These are phyloP conservation scores for Daldinia sp. DNA, from an alignment of 2,329 filamentous ascomycete genomes.

Conservation along the genomic window DNA sequence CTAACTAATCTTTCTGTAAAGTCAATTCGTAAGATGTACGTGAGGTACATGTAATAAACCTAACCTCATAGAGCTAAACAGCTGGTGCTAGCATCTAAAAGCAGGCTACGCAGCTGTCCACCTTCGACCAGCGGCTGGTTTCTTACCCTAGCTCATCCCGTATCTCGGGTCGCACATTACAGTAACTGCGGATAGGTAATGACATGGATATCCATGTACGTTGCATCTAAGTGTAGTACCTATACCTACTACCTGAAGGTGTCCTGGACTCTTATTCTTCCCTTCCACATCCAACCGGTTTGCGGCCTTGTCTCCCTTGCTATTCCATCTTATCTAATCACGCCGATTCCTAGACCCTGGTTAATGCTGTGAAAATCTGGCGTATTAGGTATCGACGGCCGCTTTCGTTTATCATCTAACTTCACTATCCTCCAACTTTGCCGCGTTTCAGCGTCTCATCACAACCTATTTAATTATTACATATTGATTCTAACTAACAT, in stretches of 20 bases:
- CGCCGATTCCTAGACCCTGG: slow-evolving; percentile 18
- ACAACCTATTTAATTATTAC: slow-evolving; percentile 15
- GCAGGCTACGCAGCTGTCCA: neutral
- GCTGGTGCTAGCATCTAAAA: neutral
- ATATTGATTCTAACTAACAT: slow-evolving; percentile 7
- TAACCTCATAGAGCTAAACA: neutral
- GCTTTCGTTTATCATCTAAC: neutral
- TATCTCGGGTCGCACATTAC: slow-evolving; percentile 25
- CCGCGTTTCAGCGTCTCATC: neutral
- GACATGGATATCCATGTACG: slow-evolving; percentile 26
- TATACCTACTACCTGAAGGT: no score
- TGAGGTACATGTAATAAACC: neutral
- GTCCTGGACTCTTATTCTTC: neutral
- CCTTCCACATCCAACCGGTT: neutral
- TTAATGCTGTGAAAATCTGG: slow-evolving; percentile 15
- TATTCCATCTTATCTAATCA: slow-evolving; percentile 14
- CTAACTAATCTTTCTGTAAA: no score
- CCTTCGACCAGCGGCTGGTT: neutral
- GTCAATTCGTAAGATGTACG: no score
- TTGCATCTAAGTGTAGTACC: no score
- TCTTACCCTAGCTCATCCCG: slow-evolving; percentile 4
- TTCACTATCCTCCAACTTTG: neutral
- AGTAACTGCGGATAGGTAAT: slow-evolving; percentile 24
- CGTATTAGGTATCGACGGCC: slow-evolving; percentile 1
- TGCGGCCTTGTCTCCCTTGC: neutral